These are phyloP conservation scores for Dothistroma septosporum DNA, from an alignment of 2,329 filamentous ascomycete genomes.

Conservation along the genomic window DNA sequence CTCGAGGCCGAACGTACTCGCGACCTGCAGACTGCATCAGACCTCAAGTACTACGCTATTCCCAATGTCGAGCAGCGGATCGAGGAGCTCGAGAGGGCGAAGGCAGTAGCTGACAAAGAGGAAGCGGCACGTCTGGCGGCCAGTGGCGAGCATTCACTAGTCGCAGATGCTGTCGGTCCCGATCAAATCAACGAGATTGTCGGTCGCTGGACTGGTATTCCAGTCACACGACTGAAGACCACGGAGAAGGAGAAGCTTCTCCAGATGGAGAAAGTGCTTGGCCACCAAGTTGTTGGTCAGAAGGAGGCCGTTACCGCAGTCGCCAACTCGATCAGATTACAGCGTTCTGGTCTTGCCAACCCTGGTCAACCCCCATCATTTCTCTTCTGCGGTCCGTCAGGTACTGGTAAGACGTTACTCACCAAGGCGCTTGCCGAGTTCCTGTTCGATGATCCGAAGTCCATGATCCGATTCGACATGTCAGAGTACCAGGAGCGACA, in stretches of 20 bases:
- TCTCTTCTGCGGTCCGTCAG: conserved; percentile 96
- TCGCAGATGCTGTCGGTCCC: conserved; percentile 89
- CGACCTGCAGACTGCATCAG: conserved; percentile 81
- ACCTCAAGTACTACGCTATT: conserved; percentile 95
- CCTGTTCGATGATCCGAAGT: conserved; percentile 91
- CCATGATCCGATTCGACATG: conserved; percentile 99
- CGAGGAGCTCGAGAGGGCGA: conserved; percentile 71
- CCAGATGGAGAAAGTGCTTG: conserved; percentile 85
- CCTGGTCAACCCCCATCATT: conserved; percentile 97
- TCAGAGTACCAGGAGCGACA: conserved; percentile 98
- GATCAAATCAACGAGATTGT: conserved; percentile 99
- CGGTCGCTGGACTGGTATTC: conserved; percentile 95
- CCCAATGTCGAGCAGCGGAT: conserved; percentile 84
- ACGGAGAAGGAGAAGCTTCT: conserved; percentile 98
- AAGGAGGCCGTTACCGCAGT: conserved; percentile 89
- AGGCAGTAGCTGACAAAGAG: conserved; percentile 74
- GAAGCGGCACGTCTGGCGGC: conserved; percentile 53
- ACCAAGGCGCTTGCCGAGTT: conserved; percentile 98
- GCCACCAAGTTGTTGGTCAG: conserved; percentile 85
- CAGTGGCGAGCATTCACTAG: conserved; percentile 60
- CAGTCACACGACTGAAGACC: conserved; percentile 87
- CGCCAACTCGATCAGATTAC: conserved; percentile 90
- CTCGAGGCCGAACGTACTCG: conserved; percentile 87
- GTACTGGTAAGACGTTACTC: conserved; percentile 94
- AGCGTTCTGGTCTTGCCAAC: conserved; percentile 89